Base-by-base conservation (phyloP, 139 green algal species). In the Volvox reticuliferus region DNA sequence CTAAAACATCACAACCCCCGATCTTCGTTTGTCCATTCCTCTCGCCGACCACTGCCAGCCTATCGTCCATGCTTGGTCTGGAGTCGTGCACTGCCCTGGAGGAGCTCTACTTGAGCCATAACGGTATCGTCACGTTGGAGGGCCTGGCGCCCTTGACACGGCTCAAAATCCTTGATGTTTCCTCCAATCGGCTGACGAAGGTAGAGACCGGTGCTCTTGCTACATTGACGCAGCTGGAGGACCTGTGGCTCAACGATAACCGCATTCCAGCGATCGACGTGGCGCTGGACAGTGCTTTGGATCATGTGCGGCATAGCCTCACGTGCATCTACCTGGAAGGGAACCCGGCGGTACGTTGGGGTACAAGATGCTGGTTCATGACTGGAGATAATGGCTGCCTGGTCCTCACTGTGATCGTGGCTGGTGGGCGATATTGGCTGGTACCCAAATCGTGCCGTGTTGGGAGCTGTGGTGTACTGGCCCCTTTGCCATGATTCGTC, bases 201-300 rank as follows among this genome's bases (percentile, higher is more conserved):
- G 67, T 95, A 37, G 88, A 93, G 2, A 78, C 94, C 22, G 85
- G 92, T 2, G 75, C 67, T 2, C 89, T 95, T 13, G 88, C 69
- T 20, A 65, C 20, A 0, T n/a, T 82, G 35, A 86, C 87, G 55
- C 24, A 78, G 87, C 76, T 97, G 77, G 89, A 96, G 87, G 98
- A 99, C 92, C 93, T 99, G 19, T 99, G 98, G 98, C 91, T 98
- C 24, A 99, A 99, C 87, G 95, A 99, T 91, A 99, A 99, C 89
- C 33, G 92, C 67, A 89, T 99, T 12, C 61, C 91, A 22, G 69
- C 83, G 20, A 75, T 95, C 36, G 89, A 95, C 12, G 91, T 82
- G 21, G 79, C 85, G 20, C 36, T 99, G 24, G 94, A 96, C 26
- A 83, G 73, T 21, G 94, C 85, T 1, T 84, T 99, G 62, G 26